These are phyloP conservation scores for Yarrowia yakushimensis DNA, from an alignment of 805 yeast species.

Conservation along the genomic window DNA sequence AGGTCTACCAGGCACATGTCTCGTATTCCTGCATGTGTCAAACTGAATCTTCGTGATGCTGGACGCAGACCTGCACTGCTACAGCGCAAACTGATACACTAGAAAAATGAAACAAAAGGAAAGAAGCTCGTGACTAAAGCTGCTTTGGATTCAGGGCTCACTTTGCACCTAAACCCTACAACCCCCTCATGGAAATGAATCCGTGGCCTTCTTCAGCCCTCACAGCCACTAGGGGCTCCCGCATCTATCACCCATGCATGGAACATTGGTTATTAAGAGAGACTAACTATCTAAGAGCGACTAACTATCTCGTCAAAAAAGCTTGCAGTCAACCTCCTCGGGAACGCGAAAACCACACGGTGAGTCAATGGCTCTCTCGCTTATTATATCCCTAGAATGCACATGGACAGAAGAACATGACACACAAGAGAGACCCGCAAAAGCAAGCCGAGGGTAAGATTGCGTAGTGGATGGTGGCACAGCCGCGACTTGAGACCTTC, in stretches of 20 bases:
- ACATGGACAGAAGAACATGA: neutral
- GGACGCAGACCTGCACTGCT: neutral
- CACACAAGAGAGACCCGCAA: neutral
- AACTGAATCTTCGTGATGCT: neutral
- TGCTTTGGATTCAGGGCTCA: neutral
- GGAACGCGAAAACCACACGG: neutral
- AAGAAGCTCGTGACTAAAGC: neutral
- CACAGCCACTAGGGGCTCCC: neutral
- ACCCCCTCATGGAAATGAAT: neutral
- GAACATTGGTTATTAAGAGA: neutral
- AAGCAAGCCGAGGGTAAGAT: neutral
- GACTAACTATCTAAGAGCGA: neutral
- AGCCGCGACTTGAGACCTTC: neutral
- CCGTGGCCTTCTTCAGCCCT: neutral
- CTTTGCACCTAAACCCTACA: conserved; percentile 2
- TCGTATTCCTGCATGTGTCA: conserved; percentile 16
- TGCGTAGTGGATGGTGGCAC: neutral
- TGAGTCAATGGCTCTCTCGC: neutral
- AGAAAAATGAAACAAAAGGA: conserved; percentile 3
- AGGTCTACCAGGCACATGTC: neutral
- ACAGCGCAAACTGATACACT: neutral
- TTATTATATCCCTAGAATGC: neutral
- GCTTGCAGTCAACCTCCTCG: neutral
- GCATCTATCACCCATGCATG: neutral
- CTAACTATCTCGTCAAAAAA: neutral